Conservation (phyloP, 148 eudicot species). For the Nepenthes mirabilis region DNA sequence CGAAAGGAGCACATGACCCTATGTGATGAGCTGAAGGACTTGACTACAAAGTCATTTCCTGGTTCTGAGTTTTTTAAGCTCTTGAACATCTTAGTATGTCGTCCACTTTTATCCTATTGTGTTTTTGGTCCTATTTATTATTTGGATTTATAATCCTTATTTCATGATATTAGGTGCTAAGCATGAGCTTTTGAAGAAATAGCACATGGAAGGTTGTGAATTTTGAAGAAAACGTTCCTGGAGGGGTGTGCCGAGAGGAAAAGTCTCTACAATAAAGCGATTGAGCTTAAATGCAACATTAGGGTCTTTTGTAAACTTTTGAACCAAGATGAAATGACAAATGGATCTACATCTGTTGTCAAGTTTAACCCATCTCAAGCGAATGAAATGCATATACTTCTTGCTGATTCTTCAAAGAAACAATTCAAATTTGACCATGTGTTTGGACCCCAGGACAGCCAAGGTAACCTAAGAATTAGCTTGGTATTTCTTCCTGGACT, state of each 20-base stretch:
- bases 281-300: conserved; percentile 95
- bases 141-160: neutral
- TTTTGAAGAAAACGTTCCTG: conserved; percentile 50
- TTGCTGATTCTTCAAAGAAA: conserved; percentile 74
- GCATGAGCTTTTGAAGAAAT: conserved; percentile 55
- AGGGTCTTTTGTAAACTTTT: conserved; percentile 90
- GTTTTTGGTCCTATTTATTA: too few relatives aligned
- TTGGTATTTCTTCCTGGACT: neutral
- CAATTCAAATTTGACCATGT: conserved; percentile 94
- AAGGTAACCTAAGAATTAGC: conserved; percentile 37
- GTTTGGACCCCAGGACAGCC: conserved; percentile 60
- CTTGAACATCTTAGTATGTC: conserved; percentile 63
- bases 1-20: conserved; percentile 49
- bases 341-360: conserved; percentile 49
- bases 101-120: neutral
- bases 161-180: conserved; percentile 40
- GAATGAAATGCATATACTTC: conserved; percentile 52
- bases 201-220: conserved; percentile 48
- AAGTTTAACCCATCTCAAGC: conserved; percentile 66
- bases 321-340: conserved; percentile 49
- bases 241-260: conserved; percentile 65
- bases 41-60: conserved; percentile 44
- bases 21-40: conserved; percentile 52
- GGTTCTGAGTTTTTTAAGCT: conserved; percentile 52
- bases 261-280: conserved; percentile 87